Evolutionary conservation across 2,329 filamentous ascomycete genomes (phyloP).

Genomic region (Arthrobotrys iridis): DNA sequence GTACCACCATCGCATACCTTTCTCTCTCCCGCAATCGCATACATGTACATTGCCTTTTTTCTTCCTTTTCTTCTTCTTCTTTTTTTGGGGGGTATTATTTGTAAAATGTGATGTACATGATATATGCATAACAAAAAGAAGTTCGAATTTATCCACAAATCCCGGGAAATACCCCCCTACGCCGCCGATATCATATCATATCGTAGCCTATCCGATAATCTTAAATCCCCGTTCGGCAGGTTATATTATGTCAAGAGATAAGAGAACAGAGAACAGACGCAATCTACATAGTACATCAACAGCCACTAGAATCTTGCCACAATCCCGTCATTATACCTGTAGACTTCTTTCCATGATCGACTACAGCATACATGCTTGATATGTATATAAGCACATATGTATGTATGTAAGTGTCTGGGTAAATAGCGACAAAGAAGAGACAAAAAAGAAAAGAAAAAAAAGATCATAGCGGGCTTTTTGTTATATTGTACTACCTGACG

Average conservation of each 20-base stretch:
- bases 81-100: no score
- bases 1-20: slow-evolving; percentile 9
- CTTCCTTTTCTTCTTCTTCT: no score
- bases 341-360: slow-evolving; percentile 28
- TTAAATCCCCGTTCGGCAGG: slow-evolving; percentile 16
- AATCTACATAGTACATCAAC: no score
- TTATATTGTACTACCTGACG: neutral
- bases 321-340: slow-evolving; percentile 16
- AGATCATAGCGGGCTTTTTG: neutral
- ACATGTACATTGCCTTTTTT: slow-evolving; percentile 1
- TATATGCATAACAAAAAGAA: slow-evolving; percentile 4
- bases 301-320: slow-evolving; percentile 4
- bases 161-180: no score
- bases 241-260: slow-evolving; percentile 8
- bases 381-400: no score
- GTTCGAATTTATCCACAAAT: slow-evolving; percentile 17
- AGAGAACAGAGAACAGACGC: neutral
- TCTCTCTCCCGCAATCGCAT: neutral
- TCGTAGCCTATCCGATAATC: slow-evolving; percentile 16
- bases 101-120: neutral
- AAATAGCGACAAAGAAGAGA: no score
- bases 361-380: no score
- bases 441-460: no score
- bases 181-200: neutral
- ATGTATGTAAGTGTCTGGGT: no score